A percentile compares a stretch with the other conserved stretches of the same genome.
phyloP scores from a whole-genome alignment of 805 yeast genomes.

The Yamadazyma ubonensis region DNA sequence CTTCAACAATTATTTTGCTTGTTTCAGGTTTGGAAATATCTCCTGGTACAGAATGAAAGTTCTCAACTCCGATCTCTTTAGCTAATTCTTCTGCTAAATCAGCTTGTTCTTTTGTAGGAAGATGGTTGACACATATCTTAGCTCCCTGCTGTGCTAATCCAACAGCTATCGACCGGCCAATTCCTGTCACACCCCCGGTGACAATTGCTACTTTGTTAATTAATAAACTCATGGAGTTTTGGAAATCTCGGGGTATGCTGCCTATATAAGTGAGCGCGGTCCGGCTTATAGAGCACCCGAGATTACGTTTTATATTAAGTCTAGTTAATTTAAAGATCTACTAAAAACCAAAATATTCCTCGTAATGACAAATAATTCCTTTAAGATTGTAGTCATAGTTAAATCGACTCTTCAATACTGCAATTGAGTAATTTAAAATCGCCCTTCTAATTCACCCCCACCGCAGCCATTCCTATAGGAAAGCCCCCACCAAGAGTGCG shows the following conservation, averaged over 20 bases:
- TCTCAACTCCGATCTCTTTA: slow-evolving; percentile 23
- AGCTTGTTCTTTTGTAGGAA: slow-evolving; percentile 20
- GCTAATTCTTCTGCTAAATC: slow-evolving; percentile 20
- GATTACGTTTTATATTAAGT: not conserved
- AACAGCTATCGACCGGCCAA: slow-evolving; percentile 44
- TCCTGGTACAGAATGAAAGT: slow-evolving; percentile 40
- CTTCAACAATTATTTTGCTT: slow-evolving; percentile 25
- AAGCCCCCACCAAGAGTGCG: not conserved
- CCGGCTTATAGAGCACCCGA: not conserved
- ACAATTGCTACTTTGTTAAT: slow-evolving; percentile 38
- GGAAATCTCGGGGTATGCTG: not conserved
- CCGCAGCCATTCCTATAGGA: not conserved
- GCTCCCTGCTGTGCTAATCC: slow-evolving; percentile 45
- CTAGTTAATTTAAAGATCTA: not conserved
- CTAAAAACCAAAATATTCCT: too few relatives aligned
- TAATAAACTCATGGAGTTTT: slow-evolving; percentile 16
- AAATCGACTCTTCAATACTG: too few relatives aligned
- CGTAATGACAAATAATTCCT: too few relatives aligned
- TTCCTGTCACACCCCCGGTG: slow-evolving; percentile 49
- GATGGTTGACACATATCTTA: slow-evolving; percentile 36
- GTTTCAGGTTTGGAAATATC: slow-evolving; percentile 44
- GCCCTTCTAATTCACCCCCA: too few relatives aligned
- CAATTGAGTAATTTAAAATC: too few relatives aligned
- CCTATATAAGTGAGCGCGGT: not conserved
- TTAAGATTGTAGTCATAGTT: too few relatives aligned